Base-by-base conservation (phyloP, 768 basidiomycete species). In the Agrocybe chaxingu region DNA sequence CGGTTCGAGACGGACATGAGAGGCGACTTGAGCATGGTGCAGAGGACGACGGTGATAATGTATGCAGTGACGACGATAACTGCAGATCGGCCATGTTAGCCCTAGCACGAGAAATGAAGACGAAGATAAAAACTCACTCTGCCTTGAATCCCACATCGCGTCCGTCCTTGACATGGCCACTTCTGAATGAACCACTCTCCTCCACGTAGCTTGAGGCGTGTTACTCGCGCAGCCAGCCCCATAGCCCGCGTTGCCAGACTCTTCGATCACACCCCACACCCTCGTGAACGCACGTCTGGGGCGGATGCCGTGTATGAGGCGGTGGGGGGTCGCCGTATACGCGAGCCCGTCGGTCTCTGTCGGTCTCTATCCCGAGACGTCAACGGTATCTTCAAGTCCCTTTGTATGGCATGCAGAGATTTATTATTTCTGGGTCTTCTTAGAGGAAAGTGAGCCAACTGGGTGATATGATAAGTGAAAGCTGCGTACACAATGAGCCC, bases 1-100 rank as follows among this genome's bases (percentile, higher is more conserved):
- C 91, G 74, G 62, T 94, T 94, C 1, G 91, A 78, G 55, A 92
- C 92, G 37, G 72, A 69, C 4, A 78, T 46, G 2, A 94, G 78
- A 2, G 79, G 77, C 0, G 81, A 81, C 18, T 86, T 69, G 4
- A 82, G 67, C 24, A 59, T 50, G 36, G 89, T 80, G 59, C 89
- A 91, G 2, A 77, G 59, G 11, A 91, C 54, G 4, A 85, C 68
- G 9, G 76, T 65, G 9, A 67, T 68, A 12, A 82, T 63, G 64
- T 92, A 92, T 0, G 70, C 76, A 1, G 66, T 59, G 9, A 88
- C 66, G 35, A 91, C 58, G 32, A 82, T 47, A 37, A 89, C 82
- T 91, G 49, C 7, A 47, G 39, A 24, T 1, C 24, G 5, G 2
- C 5, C 24, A 3, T 30, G 3, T 9, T 9, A 29, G 11, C 47